phyloP scores from a whole-genome alignment of 2,329 filamentous ascomycete genomes.

The Emmonsia crescens region DNA sequence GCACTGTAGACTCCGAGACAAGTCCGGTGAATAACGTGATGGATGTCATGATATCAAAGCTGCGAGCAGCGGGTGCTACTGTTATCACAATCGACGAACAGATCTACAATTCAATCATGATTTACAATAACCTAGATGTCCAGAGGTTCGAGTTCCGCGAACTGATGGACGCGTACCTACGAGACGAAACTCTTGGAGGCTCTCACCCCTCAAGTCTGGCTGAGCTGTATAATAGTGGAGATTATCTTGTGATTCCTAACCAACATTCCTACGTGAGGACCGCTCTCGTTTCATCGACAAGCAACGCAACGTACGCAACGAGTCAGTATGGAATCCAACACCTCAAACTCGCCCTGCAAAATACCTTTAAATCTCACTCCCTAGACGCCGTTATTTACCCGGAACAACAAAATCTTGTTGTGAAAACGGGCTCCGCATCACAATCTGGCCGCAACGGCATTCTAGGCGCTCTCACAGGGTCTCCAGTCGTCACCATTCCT shows the following conservation, averaged over 20 bases:
- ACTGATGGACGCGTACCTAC: slow-evolving; percentile 46
- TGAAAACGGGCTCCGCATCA: slow-evolving; percentile 44
- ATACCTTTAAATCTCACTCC: slow-evolving; percentile 39
- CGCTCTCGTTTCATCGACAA: slow-evolving; percentile 42
- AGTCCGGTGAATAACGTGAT: slow-evolving; percentile 47
- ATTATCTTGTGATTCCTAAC: slow-evolving; percentile 50
- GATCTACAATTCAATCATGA: slow-evolving; percentile 43
- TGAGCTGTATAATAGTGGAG: slow-evolving; percentile 40
- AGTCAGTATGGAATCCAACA: slow-evolving; percentile 40
- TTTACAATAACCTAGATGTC: slow-evolving; percentile 43
- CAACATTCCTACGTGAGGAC: slow-evolving; percentile 47
- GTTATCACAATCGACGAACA: slow-evolving; percentile 40
- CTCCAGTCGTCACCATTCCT: slow-evolving; percentile 39
- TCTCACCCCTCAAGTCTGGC: slow-evolving; percentile 30
- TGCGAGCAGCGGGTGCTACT: slow-evolving; percentile 41
- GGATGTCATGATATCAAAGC: slow-evolving; percentile 35
- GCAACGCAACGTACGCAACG: slow-evolving; percentile 40
- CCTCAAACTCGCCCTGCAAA: slow-evolving; percentile 41
- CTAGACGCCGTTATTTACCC: slow-evolving; percentile 54
- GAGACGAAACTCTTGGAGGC: slow-evolving; percentile 19
- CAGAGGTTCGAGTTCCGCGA: slow-evolving; percentile 52
- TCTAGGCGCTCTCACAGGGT: slow-evolving; percentile 43
- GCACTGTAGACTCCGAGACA: slow-evolving; percentile 41
- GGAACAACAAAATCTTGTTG: slow-evolving; percentile 53
- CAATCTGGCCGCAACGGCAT: slow-evolving; percentile 53